Evolutionary conservation across 2,329 filamentous ascomycete genomes (phyloP), one percentile per base, ranked within the genome.

Genomic region (Zymoseptoria brevis): DNA sequence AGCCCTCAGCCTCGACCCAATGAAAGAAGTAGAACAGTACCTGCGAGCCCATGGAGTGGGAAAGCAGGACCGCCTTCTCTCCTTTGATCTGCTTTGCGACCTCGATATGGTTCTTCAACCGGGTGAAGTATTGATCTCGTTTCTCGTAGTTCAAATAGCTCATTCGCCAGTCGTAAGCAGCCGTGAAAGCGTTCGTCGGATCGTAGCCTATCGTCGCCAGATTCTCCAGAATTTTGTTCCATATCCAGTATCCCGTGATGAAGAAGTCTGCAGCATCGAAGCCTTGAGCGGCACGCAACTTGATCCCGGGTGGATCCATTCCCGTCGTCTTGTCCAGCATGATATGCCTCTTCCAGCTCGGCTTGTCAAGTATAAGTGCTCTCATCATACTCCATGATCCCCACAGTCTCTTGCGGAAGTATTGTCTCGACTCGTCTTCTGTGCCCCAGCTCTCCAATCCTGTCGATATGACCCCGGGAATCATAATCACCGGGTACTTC

Each of bases 331-430:
- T 92, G 75, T 99, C 94, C 9, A 99, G 81, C 92, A 97, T 97
- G 66, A 99, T 90, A 73, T 99, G 94, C 68, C 80, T 87, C 79
- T 96, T 99, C 94, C 94, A 99, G 35, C 83, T 81, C 26, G 95
- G 87, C 75, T 97, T 96, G 74, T 97, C 94, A 69, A 96, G 76
- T 1, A 99, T 90, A 64, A 99, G 77, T 0, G 94, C 93, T 54
- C 88, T 84, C 91, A 99, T 96, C 94, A 99, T 99, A 64, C 85
- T 96, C 94, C 95, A 99, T 67, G 90, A 96, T 4, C 94, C 94
- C 94, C 94, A 99, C 54, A 99, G 77, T 57, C 94, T 82, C 76
- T 95, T 96, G 63, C 94, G 83, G 74, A 99, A 99, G 75, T 97
- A 99, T 60, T 87, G 88, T 41, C 90, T 83, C 7, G 92, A 96